Evolutionary conservation across 1,284 basidiomycete species (phyloP).

Genomic region (Sporisorium sorghi): DNA sequence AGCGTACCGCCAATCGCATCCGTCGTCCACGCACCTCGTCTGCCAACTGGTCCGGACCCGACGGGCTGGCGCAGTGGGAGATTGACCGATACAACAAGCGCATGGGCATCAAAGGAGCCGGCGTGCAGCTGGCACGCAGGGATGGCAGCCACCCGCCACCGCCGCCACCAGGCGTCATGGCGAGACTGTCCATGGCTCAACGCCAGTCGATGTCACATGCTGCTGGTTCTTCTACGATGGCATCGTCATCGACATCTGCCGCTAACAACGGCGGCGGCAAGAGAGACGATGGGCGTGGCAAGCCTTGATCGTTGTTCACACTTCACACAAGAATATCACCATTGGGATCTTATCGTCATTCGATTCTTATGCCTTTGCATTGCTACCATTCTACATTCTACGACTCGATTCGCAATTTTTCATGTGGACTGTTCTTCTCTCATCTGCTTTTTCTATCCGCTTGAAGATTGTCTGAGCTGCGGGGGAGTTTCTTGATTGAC

Average conservation of each 20-base stretch:
- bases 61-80: slow-evolving; percentile 64
- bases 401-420: background rate
- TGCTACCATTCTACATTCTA: background rate
- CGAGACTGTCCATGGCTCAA: slow-evolving; percentile 34
- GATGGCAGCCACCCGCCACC: slow-evolving; percentile 36
- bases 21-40: slow-evolving; percentile 58
- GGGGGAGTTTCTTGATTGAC: too few species aligned
- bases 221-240: background rate
- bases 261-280: background rate
- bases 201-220: slow-evolving; percentile 29
- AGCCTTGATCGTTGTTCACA: slow-evolving; percentile 11
- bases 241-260: slow-evolving; percentile 7
- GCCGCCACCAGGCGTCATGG: slow-evolving; percentile 33
- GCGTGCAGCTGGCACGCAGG: slow-evolving; percentile 31
- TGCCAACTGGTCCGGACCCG: slow-evolving; percentile 64
- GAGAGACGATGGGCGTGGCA: slow-evolving; percentile 25
- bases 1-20: slow-evolving; percentile 47
- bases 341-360: background rate
- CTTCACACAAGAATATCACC: background rate
- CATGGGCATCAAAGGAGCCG: slow-evolving; percentile 60
- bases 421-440: background rate
- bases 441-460: too few species aligned
- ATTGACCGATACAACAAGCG: slow-evolving; percentile 67
- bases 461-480: too few species aligned
- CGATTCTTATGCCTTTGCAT: slow-evolving; percentile 3